phyloP scores from a whole-genome alignment of 352 stramenopile species.

The Globisporangium emineosum region DNA sequence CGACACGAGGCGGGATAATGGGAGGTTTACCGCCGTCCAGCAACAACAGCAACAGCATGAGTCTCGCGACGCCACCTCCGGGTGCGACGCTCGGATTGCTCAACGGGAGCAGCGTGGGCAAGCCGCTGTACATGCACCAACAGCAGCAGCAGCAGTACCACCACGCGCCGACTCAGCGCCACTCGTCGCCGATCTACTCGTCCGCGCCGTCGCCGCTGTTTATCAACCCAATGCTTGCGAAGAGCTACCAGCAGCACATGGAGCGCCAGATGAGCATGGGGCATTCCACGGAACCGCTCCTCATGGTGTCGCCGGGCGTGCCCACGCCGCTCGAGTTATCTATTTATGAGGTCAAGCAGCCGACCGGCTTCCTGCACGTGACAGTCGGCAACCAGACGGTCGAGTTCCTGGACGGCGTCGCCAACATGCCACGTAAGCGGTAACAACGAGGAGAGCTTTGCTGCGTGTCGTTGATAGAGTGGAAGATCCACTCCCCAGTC shows the following conservation, averaged over 20 bases:
- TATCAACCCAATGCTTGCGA: constrained; percentile 60
- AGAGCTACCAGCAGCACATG: constrained; percentile 56
- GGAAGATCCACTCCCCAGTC: not conserved
- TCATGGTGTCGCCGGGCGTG: constrained; percentile 63
- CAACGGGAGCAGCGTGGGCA: constrained; percentile 19
- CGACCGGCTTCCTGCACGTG: constrained; percentile 76
- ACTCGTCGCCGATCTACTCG: constrained; percentile 19
- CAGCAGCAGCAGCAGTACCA: constrained; percentile 10
- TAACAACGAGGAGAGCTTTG: constrained; percentile 31
- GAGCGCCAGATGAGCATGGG: constrained; percentile 33
- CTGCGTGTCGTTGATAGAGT: constrained; percentile 1
- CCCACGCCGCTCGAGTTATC: constrained; percentile 75
- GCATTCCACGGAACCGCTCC: constrained; percentile 37
- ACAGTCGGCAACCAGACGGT: constrained; percentile 80
- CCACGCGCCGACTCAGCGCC: constrained; percentile 8
- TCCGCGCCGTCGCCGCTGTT: constrained; percentile 34
- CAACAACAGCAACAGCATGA: constrained; percentile 11
- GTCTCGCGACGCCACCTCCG: constrained; percentile 28
- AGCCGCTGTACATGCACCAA: constrained; percentile 25
- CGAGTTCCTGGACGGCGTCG: constrained; percentile 77
- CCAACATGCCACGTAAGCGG: constrained; percentile 81
- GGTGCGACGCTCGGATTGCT: constrained; percentile 38
- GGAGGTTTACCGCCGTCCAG: not conserved
- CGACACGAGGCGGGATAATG: constrained; percentile 17
- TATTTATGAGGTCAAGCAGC: constrained; percentile 85